phyloP scores from a whole-genome alignment of 441 rosid species.

The Brassica balearica region DNA sequence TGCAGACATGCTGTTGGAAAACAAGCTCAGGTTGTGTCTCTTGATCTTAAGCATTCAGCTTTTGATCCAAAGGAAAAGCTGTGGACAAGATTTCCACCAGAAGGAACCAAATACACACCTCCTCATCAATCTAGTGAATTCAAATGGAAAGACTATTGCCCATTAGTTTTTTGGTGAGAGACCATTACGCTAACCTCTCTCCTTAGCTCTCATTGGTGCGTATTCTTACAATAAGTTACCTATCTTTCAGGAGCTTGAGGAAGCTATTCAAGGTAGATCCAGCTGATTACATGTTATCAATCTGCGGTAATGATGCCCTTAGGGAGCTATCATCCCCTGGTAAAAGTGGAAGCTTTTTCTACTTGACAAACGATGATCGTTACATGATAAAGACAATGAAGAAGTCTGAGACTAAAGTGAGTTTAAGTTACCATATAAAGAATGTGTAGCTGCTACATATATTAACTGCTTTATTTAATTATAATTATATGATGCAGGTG shows the following conservation, averaged over 20 bases:
- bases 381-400: slow-evolving; percentile 60
- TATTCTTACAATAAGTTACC: slow-evolving; percentile 12
- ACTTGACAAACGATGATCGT: slow-evolving; percentile 49
- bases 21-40: slow-evolving; percentile 62
- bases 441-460: slow-evolving; percentile 28
- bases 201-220: neutral
- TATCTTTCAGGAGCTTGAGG: slow-evolving; percentile 60
- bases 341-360: slow-evolving; percentile 84
- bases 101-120: slow-evolving; percentile 76
- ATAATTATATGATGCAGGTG: slow-evolving; percentile 49
- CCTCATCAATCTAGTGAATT: slow-evolving; percentile 76
- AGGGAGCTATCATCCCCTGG: slow-evolving; percentile 88
- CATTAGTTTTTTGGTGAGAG: slow-evolving; percentile 71
- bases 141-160: slow-evolving; percentile 83
- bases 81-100: slow-evolving; percentile 78
- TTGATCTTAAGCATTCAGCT: slow-evolving; percentile 70
- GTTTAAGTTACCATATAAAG: slow-evolving; percentile 20
- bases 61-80: slow-evolving; percentile 80
- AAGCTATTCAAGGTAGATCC: slow-evolving; percentile 73
- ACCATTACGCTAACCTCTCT: slow-evolving; percentile 4
- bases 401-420: slow-evolving; percentile 70
- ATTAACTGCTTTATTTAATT: slow-evolving; percentile 3
- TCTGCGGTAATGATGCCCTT: slow-evolving; percentile 77
- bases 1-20: slow-evolving; percentile 76
- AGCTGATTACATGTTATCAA: slow-evolving; percentile 77